Evolutionary conservation across 352 stramenopile species (phyloP).

Genomic region (Globisporangium paroecandrum): DNA sequence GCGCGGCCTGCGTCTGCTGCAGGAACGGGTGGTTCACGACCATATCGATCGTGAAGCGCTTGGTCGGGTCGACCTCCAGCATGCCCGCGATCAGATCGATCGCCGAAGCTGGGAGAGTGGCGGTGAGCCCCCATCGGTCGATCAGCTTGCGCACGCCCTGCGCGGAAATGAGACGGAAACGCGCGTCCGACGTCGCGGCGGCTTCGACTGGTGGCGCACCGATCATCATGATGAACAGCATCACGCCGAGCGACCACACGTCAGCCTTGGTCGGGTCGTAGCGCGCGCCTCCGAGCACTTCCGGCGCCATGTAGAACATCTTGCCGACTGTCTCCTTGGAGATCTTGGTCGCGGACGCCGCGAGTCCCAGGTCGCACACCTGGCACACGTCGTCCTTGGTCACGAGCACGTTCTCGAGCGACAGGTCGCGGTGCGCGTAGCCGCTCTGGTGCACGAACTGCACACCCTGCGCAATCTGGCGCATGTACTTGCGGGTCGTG

Average conservation of each 20-base stretch:
- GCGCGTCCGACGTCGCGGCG: constrained; percentile 48
- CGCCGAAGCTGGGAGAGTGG: constrained; percentile 41
- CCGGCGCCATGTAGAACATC: constrained; percentile 84
- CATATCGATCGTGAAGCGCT: constrained; percentile 53
- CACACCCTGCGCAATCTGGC: constrained; percentile 66
- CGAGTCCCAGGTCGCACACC: constrained; percentile 81
- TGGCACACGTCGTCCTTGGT: constrained; percentile 67
- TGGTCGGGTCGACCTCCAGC: constrained; percentile 53
- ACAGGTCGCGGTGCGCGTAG: constrained; percentile 80
- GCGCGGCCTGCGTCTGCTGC: constrained; percentile 8
- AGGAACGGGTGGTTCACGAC: constrained; percentile 70
- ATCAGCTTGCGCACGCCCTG: constrained; percentile 62
- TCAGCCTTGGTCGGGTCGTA: constrained; percentile 80
- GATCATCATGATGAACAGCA: constrained; percentile 84
- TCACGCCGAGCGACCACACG: constrained; percentile 83
- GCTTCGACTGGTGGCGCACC: constrained; percentile 62
- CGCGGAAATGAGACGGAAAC: constrained; percentile 58
- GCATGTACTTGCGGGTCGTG: constrained; percentile 50
- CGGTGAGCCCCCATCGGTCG: constrained; percentile 63
- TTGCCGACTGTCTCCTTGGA: constrained; percentile 71
- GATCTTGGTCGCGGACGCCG: constrained; percentile 37
- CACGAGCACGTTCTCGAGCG: constrained; percentile 83
- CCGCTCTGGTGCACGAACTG: constrained; percentile 73
- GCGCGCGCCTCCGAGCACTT: constrained; percentile 53
- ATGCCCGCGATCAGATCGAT: constrained; percentile 66